Evolutionary conservation across 2,329 filamentous ascomycete genomes (phyloP).

Genomic region (Calycina marina): DNA sequence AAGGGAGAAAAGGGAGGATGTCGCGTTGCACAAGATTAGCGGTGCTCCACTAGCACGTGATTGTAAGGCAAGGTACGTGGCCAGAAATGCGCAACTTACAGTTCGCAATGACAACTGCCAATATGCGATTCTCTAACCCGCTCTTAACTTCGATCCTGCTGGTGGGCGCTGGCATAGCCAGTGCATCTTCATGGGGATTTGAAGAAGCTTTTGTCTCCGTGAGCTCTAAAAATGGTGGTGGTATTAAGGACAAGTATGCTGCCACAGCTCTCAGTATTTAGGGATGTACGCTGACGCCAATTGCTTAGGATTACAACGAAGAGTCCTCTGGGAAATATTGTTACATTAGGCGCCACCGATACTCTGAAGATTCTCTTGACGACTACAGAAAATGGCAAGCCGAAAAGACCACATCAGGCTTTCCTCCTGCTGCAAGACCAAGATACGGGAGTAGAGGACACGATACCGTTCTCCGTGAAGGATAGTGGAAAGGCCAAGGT

Average conservation of each 20-base stretch:
- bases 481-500: conserved; percentile 76
- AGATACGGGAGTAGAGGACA: conserved; percentile 65
- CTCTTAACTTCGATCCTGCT: conserved; percentile 28
- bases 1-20: too few relatives aligned
- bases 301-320: conserved; percentile 17
- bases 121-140: conserved; percentile 28
- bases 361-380: conserved; percentile 73
- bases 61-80: too few relatives aligned
- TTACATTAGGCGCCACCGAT: conserved; percentile 54
- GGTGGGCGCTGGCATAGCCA: conserved; percentile 25
- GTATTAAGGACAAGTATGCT: conserved; percentile 50
- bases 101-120: too few relatives aligned
- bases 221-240: conserved; percentile 34
- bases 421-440: conserved; percentile 73
- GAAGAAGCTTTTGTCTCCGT: conserved; percentile 57
- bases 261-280: background rate
- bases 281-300: background rate
- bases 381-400: conserved; percentile 60
- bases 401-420: conserved; percentile 82
- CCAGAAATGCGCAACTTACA: too few relatives aligned
- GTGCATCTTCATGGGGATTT: conserved; percentile 51
- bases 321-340: conserved; percentile 36
- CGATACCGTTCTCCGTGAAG: conserved; percentile 72
- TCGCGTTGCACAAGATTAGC: too few relatives aligned
- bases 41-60: too few relatives aligned